A percentile compares a stretch with the other conserved stretches of the same genome.
Evolutionary conservation across 495 filamentous ascomycete genomes (phyloP).

Genomic region (Penicillium turbatum): DNA sequence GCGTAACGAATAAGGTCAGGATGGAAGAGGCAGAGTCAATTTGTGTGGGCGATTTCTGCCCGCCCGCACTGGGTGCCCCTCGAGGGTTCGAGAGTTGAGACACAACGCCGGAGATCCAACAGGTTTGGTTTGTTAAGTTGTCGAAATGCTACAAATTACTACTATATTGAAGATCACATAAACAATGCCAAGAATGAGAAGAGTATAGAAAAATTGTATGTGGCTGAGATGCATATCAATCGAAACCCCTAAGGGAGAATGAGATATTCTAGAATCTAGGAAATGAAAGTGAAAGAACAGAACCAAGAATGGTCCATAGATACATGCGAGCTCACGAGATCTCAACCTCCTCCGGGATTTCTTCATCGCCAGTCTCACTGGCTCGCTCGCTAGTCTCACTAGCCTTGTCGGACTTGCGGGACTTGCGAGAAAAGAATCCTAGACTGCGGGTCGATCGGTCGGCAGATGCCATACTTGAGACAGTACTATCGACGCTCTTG

Average conservation of each 20-base stretch:
- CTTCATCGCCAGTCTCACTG: slow-evolving; percentile 48
- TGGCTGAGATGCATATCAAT: slow-evolving; percentile 5
- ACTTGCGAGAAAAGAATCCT: slow-evolving; percentile 50
- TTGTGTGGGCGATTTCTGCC: slow-evolving; percentile 22
- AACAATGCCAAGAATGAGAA: neutral
- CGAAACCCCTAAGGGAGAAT: neutral
- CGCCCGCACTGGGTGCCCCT: slow-evolving; percentile 12
- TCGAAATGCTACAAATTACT: neutral
- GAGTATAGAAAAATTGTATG: neutral
- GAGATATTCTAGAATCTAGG: slow-evolving; percentile 6
- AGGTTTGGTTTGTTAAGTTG: neutral
- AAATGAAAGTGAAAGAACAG: slow-evolving; percentile 12
- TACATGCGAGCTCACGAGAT: slow-evolving; percentile 9
- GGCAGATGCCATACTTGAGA: slow-evolving; percentile 40
- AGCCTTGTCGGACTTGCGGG: slow-evolving; percentile 43
- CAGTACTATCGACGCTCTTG: slow-evolving; percentile 46
- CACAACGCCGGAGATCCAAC: neutral
- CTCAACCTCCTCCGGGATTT: slow-evolving; percentile 32
- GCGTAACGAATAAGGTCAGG: slow-evolving; percentile 4
- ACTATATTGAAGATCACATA: neutral
- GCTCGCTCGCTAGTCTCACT: slow-evolving; percentile 45
- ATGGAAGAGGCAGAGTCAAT: slow-evolving; percentile 20
- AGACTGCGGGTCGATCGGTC: slow-evolving; percentile 45
- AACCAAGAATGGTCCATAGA: slow-evolving; percentile 6
- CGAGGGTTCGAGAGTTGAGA: neutral